Evolutionary conservation across 352 stramenopile species (phyloP).

Genomic region (Globisporangium abappressorium): DNA sequence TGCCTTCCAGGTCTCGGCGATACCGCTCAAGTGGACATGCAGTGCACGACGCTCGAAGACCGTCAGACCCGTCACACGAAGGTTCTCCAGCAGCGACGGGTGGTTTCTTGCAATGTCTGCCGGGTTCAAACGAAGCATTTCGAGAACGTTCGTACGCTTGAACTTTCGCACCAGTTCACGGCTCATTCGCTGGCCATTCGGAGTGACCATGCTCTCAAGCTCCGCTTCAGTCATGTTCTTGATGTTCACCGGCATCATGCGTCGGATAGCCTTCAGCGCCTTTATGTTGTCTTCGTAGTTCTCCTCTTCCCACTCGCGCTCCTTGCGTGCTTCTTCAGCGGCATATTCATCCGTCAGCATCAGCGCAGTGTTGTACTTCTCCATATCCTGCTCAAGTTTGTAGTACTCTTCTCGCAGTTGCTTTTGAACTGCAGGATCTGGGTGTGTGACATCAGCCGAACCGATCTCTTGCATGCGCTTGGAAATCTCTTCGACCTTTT

Average conservation of each 20-base stretch:
- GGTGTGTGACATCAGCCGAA: conserved; percentile 87
- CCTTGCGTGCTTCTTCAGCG: conserved; percentile 86
- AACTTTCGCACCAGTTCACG: conserved; percentile 87
- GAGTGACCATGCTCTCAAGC: conserved; percentile 57
- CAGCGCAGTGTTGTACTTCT: conserved; percentile 92
- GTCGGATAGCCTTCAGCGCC: conserved; percentile 85
- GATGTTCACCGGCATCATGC: conserved; percentile 92
- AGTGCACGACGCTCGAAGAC: conserved; percentile 88
- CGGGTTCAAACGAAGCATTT: conserved; percentile 86
- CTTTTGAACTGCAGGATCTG: conserved; percentile 75
- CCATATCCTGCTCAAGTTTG: conserved; percentile 91
- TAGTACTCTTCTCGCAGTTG: conserved; percentile 92
- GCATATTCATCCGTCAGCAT: conserved; percentile 93
- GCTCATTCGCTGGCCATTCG: conserved; percentile 76
- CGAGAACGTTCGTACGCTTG: conserved; percentile 91
- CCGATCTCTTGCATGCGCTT: conserved; percentile 91
- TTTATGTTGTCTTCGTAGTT: conserved; percentile 85
- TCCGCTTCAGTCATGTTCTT: conserved; percentile 90
- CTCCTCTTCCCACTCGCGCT: conserved; percentile 91
- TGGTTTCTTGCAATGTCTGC: conserved; percentile 87
- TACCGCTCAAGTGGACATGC: conserved; percentile 83
- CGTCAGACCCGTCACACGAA: conserved; percentile 89
- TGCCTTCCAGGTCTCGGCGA: conserved; percentile 85
- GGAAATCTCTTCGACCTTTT: conserved; percentile 89
- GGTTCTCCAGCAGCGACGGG: conserved; percentile 87